Conservation (phyloP, 164 flowering plant genomes). For the Buxus sempervirens region DNA sequence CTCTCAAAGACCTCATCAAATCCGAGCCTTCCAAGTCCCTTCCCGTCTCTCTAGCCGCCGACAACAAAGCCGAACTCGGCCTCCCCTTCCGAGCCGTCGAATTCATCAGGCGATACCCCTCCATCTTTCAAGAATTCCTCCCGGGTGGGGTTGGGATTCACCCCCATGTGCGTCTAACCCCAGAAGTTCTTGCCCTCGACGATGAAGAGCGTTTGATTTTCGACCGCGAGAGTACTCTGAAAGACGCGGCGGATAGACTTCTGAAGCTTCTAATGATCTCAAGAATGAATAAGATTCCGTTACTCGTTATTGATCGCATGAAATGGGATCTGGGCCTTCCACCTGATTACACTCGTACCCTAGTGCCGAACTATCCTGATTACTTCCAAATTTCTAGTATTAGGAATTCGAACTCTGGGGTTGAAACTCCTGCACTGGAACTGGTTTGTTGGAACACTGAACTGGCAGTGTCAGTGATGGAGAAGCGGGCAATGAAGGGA, state of each 20-base stretch:
- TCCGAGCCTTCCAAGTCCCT: slow-evolving; percentile 74
- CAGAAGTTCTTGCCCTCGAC: slow-evolving; percentile 49
- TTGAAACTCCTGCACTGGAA: slow-evolving; percentile 44
- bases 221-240: slow-evolving; percentile 31
- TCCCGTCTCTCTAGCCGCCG: slow-evolving; percentile 56
- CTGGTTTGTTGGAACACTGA: slow-evolving; percentile 75
- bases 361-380: slow-evolving; percentile 75
- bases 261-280: slow-evolving; percentile 69
- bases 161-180: slow-evolving; percentile 73
- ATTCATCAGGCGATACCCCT: slow-evolving; percentile 66
- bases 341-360: slow-evolving; percentile 37
- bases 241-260: slow-evolving; percentile 58
- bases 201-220: slow-evolving; percentile 54
- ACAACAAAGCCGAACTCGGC: slow-evolving; percentile 36
- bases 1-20: slow-evolving; percentile 67
- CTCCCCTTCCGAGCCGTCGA: slow-evolving; percentile 63
- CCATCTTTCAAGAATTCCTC: slow-evolving; percentile 57
- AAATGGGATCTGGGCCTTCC: slow-evolving; percentile 90
- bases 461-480: slow-evolving; percentile 53
- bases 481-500: slow-evolving; percentile 37
- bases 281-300: slow-evolving; percentile 44
- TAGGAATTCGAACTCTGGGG: background rate
- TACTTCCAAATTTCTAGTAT: slow-evolving; percentile 43
- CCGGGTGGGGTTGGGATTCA: slow-evolving; percentile 43
- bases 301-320: slow-evolving; percentile 48